phyloP scores from a whole-genome alignment of 306 rosid genomes.

The Hippophae tibetana region DNA sequence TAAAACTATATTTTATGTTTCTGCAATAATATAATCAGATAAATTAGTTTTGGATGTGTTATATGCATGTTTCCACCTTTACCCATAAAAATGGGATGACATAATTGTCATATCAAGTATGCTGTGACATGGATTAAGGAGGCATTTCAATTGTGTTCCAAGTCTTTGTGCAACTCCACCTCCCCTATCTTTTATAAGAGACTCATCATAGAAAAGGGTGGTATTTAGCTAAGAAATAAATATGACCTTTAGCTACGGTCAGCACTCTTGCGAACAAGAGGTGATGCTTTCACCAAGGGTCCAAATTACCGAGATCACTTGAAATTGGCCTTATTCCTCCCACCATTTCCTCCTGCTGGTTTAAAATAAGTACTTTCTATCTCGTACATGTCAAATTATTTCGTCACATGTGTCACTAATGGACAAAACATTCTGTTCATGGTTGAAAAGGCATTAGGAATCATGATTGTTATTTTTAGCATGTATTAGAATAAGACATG shows the following conservation, averaged over 20 bases:
- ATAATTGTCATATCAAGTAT: slow-evolving; percentile 3
- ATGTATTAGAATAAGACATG: too few relatives aligned
- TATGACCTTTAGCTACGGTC: too few relatives aligned
- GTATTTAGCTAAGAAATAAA: too few relatives aligned
- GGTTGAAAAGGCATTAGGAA: too few relatives aligned
- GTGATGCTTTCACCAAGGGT: background rate
- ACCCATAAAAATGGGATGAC: background rate
- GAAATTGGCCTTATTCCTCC: background rate
- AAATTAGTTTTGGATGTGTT: background rate
- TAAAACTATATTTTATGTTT: slow-evolving; percentile 34
- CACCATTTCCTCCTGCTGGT: background rate
- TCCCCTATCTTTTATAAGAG: background rate
- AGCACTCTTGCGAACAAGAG: background rate
- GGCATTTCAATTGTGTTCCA: slow-evolving; percentile 12
- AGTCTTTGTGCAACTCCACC: background rate
- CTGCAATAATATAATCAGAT: slow-evolving; percentile 38
- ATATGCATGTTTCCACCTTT: background rate
- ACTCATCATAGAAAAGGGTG: too few relatives aligned
- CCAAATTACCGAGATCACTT: too few relatives aligned
- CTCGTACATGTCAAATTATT: too few relatives aligned
- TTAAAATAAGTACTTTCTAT: background rate
- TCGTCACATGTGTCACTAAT: too few relatives aligned
- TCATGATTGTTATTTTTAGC: too few relatives aligned
- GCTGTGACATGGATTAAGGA: slow-evolving; percentile 11
- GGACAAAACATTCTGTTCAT: too few relatives aligned